Base-by-base conservation (phyloP, 1,284 basidiomycete genomes). In the Austroboletus novae-zelandiae region DNA sequence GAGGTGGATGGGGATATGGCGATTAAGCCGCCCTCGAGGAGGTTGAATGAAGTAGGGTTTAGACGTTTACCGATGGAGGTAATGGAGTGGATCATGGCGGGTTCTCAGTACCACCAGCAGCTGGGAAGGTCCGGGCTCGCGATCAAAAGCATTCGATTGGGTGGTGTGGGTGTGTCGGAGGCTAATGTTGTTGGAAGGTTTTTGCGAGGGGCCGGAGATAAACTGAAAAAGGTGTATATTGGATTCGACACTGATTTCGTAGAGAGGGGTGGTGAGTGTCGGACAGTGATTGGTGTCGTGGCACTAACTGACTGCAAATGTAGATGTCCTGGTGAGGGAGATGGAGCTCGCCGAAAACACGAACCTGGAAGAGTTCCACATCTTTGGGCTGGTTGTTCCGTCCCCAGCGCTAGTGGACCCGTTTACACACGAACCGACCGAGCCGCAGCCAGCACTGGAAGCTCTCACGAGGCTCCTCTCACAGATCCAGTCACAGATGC, bases 191-290 rank as follows among this genome's bases (percentile, higher is more conserved):
- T 68, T 15, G 64, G 67, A 30, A 61, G 40, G 25, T 66, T 68
- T 48, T 37, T 66, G 41, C 57, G 51, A 34, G 52, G 20, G 7
- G 39, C 53, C 23, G 64, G 64, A 11, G 44, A 49, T 17, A 56
- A 48, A 42, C 44, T 66, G 47, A 58, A 47, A 43, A 67, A 59
- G 50, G 53, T 70, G 35, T 43, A 63, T 27, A 61, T 66, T 27
- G 65, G 67, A 29, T 69, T 69, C 31, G 57, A 62, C 14, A 61
- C 55, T 15, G 65, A 67, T 44, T 70, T 70, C 36, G 39, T 67
- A 30, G 61, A 66, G 15, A 53, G 52, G 7, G 64, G 67, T 40
- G 62, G 66, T 68, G 43, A 64, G 67, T 57, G 30, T 44, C 43
- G 13, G 15, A 34, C 7, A 23, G 13, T 17, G n/a, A 34, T 17